Evolutionary conservation across 495 filamentous ascomycete species (phyloP), one percentile per base, ranked within the genome.

Genomic region (Aspergillus cristatus): DNA sequence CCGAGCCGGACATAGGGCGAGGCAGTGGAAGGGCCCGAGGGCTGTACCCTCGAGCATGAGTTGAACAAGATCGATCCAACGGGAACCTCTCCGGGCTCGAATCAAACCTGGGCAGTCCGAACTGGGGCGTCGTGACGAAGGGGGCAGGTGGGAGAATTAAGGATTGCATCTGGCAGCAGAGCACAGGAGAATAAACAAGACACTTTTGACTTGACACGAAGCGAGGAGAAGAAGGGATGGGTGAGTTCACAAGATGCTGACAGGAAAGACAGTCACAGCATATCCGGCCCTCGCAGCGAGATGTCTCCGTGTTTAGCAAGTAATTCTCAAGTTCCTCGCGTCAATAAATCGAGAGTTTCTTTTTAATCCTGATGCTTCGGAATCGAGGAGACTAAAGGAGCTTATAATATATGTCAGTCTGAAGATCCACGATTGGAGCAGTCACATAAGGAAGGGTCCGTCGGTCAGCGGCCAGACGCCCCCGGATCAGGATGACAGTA

Each of bases 1-100:
- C 78, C 67, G 80, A 81, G 60, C 79, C 78, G 75, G 84, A 86
- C 84, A 89, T 89, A 74, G 81, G 79, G 74, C 80, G 81, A 71
- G 79, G 81, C 66, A 76, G 75, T 61, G 82, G 46, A 42, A 58
- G 75, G 60, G 78, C 78, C 75, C 73, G 69, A 49, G 72, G 75
- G 67, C 70, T 76, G 60, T 65, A 70, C 70, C 71, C 67, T 71
- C 77, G 60, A 73, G 75, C 72, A 76, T 79, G 76, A 70, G 68
- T 69, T 58, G 74, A 68, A 71, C 77, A 74, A 59, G 72, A 70
- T 62, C 79, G 70, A 68, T 83, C 80, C 55, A 84, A 76, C 61
- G 74, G 66, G 54, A 79, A 75, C 63, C 73, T 72, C 57, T 79
- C 74, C 57, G 78, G 72, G 60, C 81, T 76, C 55, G 55, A 47